phyloP scores from a whole-genome alignment of 2,329 filamentous ascomycete genomes.

The Verticillium longisporum region DNA sequence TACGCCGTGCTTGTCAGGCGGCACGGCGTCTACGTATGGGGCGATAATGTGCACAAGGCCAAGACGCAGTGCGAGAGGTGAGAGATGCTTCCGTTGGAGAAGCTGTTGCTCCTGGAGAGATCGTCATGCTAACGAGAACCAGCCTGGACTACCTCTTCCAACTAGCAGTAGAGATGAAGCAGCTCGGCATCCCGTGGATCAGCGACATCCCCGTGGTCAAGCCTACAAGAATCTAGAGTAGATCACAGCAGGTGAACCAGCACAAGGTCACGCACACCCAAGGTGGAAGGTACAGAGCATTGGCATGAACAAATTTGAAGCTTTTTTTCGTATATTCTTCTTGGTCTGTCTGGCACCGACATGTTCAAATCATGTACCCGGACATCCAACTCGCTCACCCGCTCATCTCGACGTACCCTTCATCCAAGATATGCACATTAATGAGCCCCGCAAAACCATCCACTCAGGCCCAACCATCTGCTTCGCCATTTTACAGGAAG shows the following conservation, averaged over 20 bases:
- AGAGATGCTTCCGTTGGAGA: slow-evolving; percentile 9
- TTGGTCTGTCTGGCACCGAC: background rate
- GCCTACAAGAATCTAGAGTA: slow-evolving; percentile 6
- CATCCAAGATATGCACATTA: background rate
- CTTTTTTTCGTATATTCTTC: background rate
- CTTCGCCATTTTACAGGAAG: slow-evolving; percentile 32
- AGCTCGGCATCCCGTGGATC: slow-evolving; percentile 68
- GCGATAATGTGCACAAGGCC: slow-evolving; percentile 90
- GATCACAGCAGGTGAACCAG: background rate
- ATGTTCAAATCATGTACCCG: background rate
- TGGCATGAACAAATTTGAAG: background rate
- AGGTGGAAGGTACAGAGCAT: background rate
- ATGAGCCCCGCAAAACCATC: background rate
- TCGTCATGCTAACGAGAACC: background rate
- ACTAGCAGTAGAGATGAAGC: slow-evolving; percentile 94
- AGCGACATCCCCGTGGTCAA: slow-evolving; percentile 36
- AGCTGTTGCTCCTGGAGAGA: background rate
- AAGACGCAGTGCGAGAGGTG: slow-evolving; percentile 96
- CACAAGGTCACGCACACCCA: background rate
- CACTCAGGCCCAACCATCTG: background rate
- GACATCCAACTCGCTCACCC: background rate
- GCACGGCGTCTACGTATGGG: slow-evolving; percentile 97
- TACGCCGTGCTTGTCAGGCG: slow-evolving; percentile 88
- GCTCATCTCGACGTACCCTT: background rate
- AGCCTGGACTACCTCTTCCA: slow-evolving; percentile 95